A percentile compares a stretch with the other conserved stretches of the same genome.
Evolutionary conservation across 495 filamentous ascomycete species (phyloP).

Genomic region (Penicillium subrubescens): DNA sequence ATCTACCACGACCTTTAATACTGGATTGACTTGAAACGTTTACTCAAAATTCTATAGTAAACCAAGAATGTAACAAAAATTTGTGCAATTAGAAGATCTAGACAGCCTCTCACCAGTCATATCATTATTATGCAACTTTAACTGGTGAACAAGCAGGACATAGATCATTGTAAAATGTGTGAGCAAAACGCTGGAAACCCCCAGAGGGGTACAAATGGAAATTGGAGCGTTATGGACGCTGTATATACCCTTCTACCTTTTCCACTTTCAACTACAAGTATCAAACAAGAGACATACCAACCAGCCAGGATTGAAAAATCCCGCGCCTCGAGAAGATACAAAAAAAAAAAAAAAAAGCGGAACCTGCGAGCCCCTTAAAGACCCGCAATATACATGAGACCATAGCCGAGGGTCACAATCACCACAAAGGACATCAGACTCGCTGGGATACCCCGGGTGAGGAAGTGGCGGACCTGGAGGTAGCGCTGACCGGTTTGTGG

Average conservation of each 20-base stretch:
- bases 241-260: background rate
- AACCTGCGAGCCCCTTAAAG: conserved; percentile 49
- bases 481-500: conserved; percentile 88
- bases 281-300: background rate
- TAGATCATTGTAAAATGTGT: background rate
- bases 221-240: background rate
- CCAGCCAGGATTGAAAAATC: background rate
- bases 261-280: background rate
- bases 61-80: background rate
- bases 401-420: conserved; percentile 86
- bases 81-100: too few species aligned
- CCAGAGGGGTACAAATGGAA: background rate
- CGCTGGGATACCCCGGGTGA: conserved; percentile 83
- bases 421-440: conserved; percentile 80
- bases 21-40: background rate
- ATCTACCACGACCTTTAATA: background rate
- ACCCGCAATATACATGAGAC: conserved; percentile 77
- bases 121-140: background rate
- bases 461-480: conserved; percentile 89
- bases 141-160: background rate
- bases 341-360: background rate
- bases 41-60: background rate
- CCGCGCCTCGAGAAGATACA: background rate
- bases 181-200: background rate
- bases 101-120: background rate